These are phyloP conservation scores for Myriosclerotinia duriaeana DNA, from an alignment of 2,329 filamentous ascomycete species.

Conservation along the genomic window DNA sequence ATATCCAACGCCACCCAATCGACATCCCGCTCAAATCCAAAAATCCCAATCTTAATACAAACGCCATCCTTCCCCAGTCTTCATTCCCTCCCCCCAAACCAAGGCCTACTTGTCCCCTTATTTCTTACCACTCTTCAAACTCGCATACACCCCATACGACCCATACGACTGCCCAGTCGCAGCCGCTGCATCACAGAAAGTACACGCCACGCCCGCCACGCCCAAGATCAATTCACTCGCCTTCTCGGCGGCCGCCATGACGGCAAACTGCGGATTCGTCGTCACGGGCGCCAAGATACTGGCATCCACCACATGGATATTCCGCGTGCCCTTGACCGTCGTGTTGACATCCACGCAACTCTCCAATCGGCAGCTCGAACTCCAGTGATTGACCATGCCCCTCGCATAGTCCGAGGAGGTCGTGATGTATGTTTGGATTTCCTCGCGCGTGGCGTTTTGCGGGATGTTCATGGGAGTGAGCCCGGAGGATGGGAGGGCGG, in stretches of 20 bases:
- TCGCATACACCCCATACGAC: background rate
- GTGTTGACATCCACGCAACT: conserved; percentile 50
- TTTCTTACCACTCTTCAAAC: background rate
- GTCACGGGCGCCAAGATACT: conserved; percentile 52
- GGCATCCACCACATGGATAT: conserved; percentile 53
- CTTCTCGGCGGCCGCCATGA: conserved; percentile 55
- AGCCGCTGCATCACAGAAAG: background rate
- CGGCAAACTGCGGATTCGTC: conserved; percentile 55
- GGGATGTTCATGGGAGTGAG: conserved; percentile 52
- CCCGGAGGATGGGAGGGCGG: conserved; percentile 44
- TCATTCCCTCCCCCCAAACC: too few species aligned
- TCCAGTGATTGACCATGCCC: conserved; percentile 55
- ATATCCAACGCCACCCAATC: too few species aligned
- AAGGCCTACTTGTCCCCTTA: too few species aligned
- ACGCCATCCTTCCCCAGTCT: background rate
- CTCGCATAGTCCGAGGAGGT: conserved; percentile 49
- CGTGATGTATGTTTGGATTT: conserved; percentile 53
- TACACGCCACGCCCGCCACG: background rate
- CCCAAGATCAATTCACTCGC: conserved; percentile 50
- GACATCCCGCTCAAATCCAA: too few species aligned
- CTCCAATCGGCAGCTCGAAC: conserved; percentile 52
- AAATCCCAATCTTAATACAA: background rate
- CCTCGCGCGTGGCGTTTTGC: conserved; percentile 46
- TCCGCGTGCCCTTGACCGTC: conserved; percentile 49
- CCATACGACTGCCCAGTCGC: background rate